phyloP scores from a whole-genome alignment of 208 protist species.

The Leishmania lainsoni region DNA sequence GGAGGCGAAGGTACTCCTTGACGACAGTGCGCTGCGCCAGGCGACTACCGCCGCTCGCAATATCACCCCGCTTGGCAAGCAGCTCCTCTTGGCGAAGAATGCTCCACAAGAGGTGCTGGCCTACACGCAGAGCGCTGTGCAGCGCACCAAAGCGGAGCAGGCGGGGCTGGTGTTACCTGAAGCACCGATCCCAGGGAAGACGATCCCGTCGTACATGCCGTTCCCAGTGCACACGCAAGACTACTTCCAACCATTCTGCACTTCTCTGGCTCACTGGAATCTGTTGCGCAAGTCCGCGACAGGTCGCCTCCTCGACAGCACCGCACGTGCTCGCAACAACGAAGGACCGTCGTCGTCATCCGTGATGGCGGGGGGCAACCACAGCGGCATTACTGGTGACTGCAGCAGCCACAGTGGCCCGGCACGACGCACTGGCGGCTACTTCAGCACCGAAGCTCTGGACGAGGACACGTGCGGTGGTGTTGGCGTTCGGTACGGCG shows the following conservation, averaged over 20 bases:
- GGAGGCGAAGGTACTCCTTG: constrained; percentile 1
- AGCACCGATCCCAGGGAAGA: constrained; percentile 57
- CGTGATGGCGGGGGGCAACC: background rate
- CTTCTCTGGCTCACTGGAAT: constrained; percentile 72
- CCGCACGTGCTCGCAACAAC: constrained; percentile 19
- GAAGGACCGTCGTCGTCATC: constrained; percentile 15
- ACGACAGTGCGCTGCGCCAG: constrained; percentile 59
- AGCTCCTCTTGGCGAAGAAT: constrained; percentile 71
- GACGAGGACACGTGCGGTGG: constrained; percentile 4
- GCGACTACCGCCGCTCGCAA: constrained; percentile 59
- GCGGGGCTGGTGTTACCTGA: constrained; percentile 55
- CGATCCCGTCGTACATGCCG: constrained; percentile 67
- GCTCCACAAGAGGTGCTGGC: constrained; percentile 44
- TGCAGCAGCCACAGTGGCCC: constrained; percentile 1
- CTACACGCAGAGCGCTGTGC: constrained; percentile 69
- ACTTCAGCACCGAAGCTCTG: background rate
- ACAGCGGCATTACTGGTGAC: constrained; percentile 13
- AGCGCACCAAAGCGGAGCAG: constrained; percentile 70
- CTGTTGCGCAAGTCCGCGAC: constrained; percentile 81
- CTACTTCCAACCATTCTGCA: constrained; percentile 88
- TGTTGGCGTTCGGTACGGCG: background rate
- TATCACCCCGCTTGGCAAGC: constrained; percentile 79
- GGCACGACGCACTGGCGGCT: constrained; percentile 1
- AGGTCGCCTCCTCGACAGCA: constrained; percentile 37
- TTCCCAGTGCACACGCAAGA: constrained; percentile 54